Percentiles rank a stretch among this genome's conserved stretches.
Conservation (phyloP, 179 eudicot species). For the Silene noctiflora region DNA sequence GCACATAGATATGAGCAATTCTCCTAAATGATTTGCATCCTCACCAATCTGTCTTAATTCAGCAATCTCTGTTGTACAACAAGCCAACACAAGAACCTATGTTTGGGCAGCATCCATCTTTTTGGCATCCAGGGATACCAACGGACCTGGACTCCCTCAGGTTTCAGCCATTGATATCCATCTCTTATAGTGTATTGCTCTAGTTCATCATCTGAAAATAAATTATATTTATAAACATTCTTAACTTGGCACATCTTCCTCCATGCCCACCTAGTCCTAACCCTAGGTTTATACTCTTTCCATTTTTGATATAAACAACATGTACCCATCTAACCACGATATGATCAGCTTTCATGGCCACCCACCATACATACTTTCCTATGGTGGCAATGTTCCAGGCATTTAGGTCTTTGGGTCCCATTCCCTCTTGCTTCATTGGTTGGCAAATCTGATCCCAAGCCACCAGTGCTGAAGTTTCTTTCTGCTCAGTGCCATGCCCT, state of each 20-base stretch:
- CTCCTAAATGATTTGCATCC: too few species aligned
- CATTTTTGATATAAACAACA: too few species aligned
- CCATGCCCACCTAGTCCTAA: too few species aligned
- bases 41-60: background rate
- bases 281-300: too few species aligned
- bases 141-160: accelerated
- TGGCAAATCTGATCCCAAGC: background rate
- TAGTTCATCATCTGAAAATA: too few species aligned
- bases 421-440: background rate
- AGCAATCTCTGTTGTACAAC: background rate
- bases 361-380: background rate
- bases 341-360: background rate
- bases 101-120: background rate
- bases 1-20: background rate
- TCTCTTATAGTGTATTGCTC: too few species aligned
- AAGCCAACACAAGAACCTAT: background rate
- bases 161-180: too few species aligned
- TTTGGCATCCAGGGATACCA: background rate
- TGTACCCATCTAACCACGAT: background rate
- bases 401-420: background rate
- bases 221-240: too few species aligned
- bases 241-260: too few species aligned
- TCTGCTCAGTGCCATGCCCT: too few species aligned
- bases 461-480: too few species aligned
- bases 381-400: background rate